Evolutionary conservation across 169 alveolate genomes (phyloP).

Genomic region (Theileria equi): DNA sequence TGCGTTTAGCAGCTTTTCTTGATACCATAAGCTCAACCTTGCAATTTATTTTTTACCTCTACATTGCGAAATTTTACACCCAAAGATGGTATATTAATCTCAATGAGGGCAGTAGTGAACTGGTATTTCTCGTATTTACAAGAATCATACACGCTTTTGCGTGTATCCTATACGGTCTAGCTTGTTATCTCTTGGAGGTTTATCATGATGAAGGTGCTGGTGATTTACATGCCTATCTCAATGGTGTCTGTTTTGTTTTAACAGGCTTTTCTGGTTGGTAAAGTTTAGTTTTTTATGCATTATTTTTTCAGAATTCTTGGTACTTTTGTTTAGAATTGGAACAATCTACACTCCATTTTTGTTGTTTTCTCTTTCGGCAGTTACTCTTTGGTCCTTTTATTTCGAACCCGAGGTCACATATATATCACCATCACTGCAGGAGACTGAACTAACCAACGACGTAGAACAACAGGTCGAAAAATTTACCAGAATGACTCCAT

Average conservation of each 20-base stretch:
- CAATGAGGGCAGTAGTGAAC: slow-evolving; percentile 88
- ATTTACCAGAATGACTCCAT: slow-evolving; percentile 81
- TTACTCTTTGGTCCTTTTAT: slow-evolving; percentile 83
- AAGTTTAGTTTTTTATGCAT: background rate
- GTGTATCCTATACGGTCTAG: slow-evolving; percentile 82
- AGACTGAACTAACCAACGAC: slow-evolving; percentile 89
- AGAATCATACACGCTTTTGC: slow-evolving; percentile 85
- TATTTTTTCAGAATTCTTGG: slow-evolving; percentile 47
- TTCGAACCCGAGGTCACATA: slow-evolving; percentile 89
- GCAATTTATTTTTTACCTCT: slow-evolving; percentile 85
- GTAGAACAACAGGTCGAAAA: slow-evolving; percentile 91
- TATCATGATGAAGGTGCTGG: slow-evolving; percentile 93
- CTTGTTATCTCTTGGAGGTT: slow-evolving; percentile 85
- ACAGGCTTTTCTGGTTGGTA: slow-evolving; percentile 82
- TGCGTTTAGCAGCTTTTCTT: slow-evolving; percentile 86
- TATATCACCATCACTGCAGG: slow-evolving; percentile 89
- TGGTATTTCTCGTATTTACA: slow-evolving; percentile 84
- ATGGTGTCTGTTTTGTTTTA: slow-evolving; percentile 78
- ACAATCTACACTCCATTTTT: slow-evolving; percentile 60
- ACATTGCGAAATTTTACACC: slow-evolving; percentile 85
- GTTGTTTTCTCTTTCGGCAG: slow-evolving; percentile 83
- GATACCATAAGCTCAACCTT: slow-evolving; percentile 86
- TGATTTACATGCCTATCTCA: slow-evolving; percentile 87
- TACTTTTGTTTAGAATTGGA: slow-evolving; percentile 40
- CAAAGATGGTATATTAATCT: slow-evolving; percentile 84